Percentiles rank a stretch among this genome's conserved stretches.
Evolutionary conservation across 2,329 filamentous ascomycete genomes (phyloP).

Genomic region (Fusarium coicis): DNA sequence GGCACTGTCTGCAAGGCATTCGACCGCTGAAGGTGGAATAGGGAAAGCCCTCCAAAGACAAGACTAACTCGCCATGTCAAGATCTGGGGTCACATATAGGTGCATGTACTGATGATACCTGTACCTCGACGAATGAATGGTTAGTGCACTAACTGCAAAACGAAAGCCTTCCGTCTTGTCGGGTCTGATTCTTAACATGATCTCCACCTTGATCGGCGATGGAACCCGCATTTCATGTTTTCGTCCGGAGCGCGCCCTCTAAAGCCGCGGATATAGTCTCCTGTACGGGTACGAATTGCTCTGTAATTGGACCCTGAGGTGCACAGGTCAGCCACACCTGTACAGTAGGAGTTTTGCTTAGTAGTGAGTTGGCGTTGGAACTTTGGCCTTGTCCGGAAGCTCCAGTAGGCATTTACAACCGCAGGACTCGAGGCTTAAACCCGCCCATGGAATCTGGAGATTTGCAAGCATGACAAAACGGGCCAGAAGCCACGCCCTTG

Average conservation of each 20-base stretch:
- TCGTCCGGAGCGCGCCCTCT: conserved; percentile 33
- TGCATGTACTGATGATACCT: neutral
- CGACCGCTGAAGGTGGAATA: neutral
- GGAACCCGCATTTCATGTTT: conserved; percentile 24
- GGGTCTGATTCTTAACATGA: conserved; percentile 15
- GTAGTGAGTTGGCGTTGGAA: conserved; percentile 5
- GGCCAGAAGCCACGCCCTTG: conserved; percentile 29
- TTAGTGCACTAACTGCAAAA: conserved; percentile 19
- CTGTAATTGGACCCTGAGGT: conserved; percentile 19
- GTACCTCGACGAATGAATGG: neutral
- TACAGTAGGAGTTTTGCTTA: neutral
- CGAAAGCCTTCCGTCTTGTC: conserved; percentile 20
- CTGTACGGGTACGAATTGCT: conserved; percentile 2
- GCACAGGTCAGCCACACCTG: conserved; percentile 6
- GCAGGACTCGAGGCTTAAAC: conserved; percentile 2
- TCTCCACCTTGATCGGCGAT: conserved; percentile 40
- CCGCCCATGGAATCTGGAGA: conserved; percentile 28
- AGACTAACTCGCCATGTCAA: conserved; percentile 1
- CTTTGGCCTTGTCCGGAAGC: neutral
- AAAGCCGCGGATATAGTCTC: conserved; percentile 33
- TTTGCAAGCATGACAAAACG: conserved; percentile 45
- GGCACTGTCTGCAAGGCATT: neutral
- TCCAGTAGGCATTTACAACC: neutral
- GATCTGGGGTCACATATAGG: neutral
- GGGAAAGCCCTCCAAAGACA: neutral